Base-by-base conservation (phyloP, 352 stramenopile species). In the Globisporangium splendens region DNA sequence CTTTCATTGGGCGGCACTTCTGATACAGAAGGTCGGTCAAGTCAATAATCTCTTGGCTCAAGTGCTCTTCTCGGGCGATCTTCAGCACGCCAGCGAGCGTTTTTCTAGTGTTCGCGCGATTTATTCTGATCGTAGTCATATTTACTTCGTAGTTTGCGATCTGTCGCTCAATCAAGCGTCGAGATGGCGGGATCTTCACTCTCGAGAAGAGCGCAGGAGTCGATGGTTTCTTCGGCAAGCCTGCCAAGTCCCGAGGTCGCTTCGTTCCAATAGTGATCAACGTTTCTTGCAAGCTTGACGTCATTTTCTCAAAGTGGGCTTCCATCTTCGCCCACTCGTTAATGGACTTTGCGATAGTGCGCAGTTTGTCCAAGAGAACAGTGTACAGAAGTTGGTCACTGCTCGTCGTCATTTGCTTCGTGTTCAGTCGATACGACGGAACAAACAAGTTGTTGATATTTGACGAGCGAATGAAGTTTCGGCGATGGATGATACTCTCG, bases 241-340 rank as follows among this genome's bases (percentile, higher is more conserved):
- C 42, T 18, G 54, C 62, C 13, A 28, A 33, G 17, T 56, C 49
- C 13, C 72, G 68, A 41, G 64, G 72, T 10, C 75, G 65, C 55
- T 85, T 86, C 7, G 64, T 77, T 17, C 73, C 71, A 24, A 89
- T 77, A n/a, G 73, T 67, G 21, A 66, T 49, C 17, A 89, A 57
- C 15, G 75, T 72, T 18, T 83, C 71, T 38, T 68, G 68, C 48
- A 88, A 61, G 42, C 59, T 85, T 6, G 69, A 61, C 17, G 79
- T 83, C 76, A 87, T 89, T 22, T 69, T 77, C 46, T 81, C 67
- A 42, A 85, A 92, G 62, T 92, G 82, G 1, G 35, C 54, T 56
- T 89, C 77, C 77, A 90, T 92, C 56, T 79, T 83, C 24, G 73
- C 66, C 82, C 82, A 92, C 51, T 92, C 79, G 38, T 90, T 90